phyloP scores from a whole-genome alignment of 305 asterid species.

The Lippia alba region DNA sequence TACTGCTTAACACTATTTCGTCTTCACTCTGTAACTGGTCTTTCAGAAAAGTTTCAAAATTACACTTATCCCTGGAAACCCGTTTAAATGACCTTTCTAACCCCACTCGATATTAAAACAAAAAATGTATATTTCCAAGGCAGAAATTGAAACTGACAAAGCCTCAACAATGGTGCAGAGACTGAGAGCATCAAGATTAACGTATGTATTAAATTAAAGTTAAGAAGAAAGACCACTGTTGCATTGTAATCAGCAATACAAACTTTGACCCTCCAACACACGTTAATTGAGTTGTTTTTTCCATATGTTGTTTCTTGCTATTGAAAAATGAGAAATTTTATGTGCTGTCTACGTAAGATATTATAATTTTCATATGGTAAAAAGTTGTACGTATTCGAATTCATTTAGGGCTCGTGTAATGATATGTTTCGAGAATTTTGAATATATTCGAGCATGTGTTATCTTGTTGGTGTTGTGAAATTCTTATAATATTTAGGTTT shows the following conservation, averaged over 20 bases:
- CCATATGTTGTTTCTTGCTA: too few relatives aligned
- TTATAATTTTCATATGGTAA: too few relatives aligned
- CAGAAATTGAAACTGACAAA: conserved; percentile 28
- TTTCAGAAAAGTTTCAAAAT: neutral
- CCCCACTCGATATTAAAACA: neutral
- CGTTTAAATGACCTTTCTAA: too few relatives aligned
- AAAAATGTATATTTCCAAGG: conserved; percentile 32
- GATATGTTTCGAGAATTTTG: too few relatives aligned
- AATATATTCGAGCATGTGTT: too few relatives aligned
- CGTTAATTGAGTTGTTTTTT: neutral
- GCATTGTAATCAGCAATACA: neutral
- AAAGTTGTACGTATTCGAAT: too few relatives aligned
- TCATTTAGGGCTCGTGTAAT: too few relatives aligned
- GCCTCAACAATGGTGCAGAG: conserved; percentile 4
- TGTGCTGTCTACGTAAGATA: neutral
- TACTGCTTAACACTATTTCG: conserved; percentile 44
- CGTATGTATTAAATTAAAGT: neutral
- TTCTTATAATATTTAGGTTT: too few relatives aligned
- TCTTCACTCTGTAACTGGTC: conserved; percentile 32
- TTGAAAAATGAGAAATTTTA: too few relatives aligned
- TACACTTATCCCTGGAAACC: conserved; percentile 10
- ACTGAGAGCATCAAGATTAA: neutral
- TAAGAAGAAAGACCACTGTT: neutral
- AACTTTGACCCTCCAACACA: neutral
- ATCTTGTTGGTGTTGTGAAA: too few relatives aligned